Conservation (phyloP, 768 basidiomycete genomes). For the Psilocybe sp. region DNA sequence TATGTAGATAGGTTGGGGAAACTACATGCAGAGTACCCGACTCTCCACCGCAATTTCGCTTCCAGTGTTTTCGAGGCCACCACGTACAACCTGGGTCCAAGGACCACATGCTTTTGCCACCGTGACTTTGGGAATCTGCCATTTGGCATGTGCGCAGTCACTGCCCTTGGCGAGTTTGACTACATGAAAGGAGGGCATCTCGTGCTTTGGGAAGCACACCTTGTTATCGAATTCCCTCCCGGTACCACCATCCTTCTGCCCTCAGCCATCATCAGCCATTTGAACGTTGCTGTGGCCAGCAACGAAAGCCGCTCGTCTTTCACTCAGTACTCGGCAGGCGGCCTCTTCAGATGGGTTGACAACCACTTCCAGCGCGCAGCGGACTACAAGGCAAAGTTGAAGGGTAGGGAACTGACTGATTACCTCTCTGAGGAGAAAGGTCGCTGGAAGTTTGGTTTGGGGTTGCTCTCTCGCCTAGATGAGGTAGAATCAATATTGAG, state of each 20-base stretch:
- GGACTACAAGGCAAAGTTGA: background rate
- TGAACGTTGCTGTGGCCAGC: background rate
- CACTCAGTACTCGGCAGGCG: slow-evolving; percentile 6
- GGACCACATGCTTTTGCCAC: background rate
- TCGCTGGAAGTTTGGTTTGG: too few relatives aligned
- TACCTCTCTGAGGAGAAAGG: too few relatives aligned
- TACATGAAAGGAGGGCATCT: background rate
- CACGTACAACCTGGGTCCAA: too few relatives aligned
- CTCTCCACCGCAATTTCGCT: too few relatives aligned
- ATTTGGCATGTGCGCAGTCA: background rate
- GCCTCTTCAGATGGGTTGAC: background rate
- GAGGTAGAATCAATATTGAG: too few relatives aligned
- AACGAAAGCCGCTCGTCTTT: slow-evolving; percentile 4
- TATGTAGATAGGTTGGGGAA: too few relatives aligned
- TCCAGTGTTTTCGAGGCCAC: too few relatives aligned
- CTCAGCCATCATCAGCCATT: slow-evolving; percentile 6
- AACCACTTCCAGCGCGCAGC: background rate
- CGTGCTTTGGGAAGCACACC: background rate
- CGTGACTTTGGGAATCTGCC: background rate
- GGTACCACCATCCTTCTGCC: slow-evolving; percentile 5
- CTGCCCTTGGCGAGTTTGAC: slow-evolving; percentile 1
- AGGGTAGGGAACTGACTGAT: too few relatives aligned
- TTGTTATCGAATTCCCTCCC: slow-evolving; percentile 1
- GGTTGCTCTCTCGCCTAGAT: too few relatives aligned
- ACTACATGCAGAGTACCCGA: too few relatives aligned